A percentile compares a stretch with the other conserved stretches of the same genome.
phyloP scores from a whole-genome alignment of 225 moss, liverwort and hornwort genomes.

The Straminergon stramineum region DNA sequence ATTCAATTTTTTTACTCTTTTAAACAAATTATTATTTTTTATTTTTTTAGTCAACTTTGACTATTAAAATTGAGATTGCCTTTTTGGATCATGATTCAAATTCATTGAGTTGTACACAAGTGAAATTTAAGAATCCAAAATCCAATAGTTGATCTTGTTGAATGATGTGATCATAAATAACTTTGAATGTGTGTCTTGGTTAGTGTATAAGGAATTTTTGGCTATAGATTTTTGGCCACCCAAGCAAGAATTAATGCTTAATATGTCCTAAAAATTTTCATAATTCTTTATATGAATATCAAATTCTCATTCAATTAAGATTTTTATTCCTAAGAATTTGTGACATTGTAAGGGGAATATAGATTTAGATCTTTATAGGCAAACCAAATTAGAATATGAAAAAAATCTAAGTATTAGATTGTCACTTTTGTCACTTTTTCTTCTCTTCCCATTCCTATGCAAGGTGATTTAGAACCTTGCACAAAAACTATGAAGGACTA shows the following conservation, averaged over 20 bases:
- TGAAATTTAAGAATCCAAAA: background rate
- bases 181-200: background rate
- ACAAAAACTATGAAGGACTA: background rate
- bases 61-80: background rate
- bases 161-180: background rate
- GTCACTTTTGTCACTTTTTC: background rate
- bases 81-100: rapidly evolving
- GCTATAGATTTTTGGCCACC: background rate
- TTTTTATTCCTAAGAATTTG: rapidly evolving
- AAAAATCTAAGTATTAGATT: background rate
- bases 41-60: background rate
- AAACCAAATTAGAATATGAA: background rate
- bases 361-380: background rate
- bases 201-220: background rate
- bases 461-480: background rate
- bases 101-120: background rate
- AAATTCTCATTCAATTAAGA: background rate
- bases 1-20: background rate
- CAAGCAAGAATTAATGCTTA: rapidly evolving
- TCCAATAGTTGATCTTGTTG: background rate
- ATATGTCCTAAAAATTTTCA: background rate
- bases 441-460: rapidly evolving
- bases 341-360: background rate
- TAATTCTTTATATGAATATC: background rate
- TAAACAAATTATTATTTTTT: background rate